A percentile compares a stretch with the other conserved stretches of the same genome.
Conservation (phyloP, 2,329 filamentous ascomycete genomes). For the Diaporthe sp. region DNA sequence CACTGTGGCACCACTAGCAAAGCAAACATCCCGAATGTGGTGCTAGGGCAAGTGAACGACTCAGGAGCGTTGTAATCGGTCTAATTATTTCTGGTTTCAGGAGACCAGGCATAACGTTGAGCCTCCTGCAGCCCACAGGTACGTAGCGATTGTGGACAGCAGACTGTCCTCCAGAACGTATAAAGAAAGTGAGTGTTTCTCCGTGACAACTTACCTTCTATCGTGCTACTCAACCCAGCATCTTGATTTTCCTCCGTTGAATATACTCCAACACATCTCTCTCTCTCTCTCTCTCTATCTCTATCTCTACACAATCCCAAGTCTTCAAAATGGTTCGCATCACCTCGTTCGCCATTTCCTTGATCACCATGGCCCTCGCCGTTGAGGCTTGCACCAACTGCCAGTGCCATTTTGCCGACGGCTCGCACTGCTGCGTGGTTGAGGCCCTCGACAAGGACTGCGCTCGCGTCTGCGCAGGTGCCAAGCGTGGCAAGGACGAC, state of each 20-base stretch:
- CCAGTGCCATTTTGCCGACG: slow-evolving; percentile 1
- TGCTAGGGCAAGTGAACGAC: neutral
- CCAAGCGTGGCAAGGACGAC: slow-evolving; percentile 15
- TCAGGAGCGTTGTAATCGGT: neutral
- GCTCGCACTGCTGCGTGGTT: slow-evolving; percentile 9
- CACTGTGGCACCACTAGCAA: neutral
- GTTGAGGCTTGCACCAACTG: slow-evolving; percentile 2
- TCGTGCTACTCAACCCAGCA: neutral
- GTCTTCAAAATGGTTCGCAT: neutral
- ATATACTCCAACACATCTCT: neutral
- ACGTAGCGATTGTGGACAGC: neutral
- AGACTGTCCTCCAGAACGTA: neutral
- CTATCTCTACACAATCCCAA: neutral
- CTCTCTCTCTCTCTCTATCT: neutral
- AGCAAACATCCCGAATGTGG: neutral
- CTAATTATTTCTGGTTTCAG: neutral
- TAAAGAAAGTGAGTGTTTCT: neutral
- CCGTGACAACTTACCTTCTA: neutral
- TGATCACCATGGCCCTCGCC: slow-evolving; percentile 1
- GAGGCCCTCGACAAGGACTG: neutral
- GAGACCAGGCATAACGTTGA: neutral
- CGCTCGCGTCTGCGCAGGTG: neutral
- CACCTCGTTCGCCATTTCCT: neutral
- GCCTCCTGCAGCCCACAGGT: neutral
- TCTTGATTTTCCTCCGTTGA: neutral